Conservation (phyloP, 2,329 filamentous ascomycete genomes). For the Diaporthe australafricana region DNA sequence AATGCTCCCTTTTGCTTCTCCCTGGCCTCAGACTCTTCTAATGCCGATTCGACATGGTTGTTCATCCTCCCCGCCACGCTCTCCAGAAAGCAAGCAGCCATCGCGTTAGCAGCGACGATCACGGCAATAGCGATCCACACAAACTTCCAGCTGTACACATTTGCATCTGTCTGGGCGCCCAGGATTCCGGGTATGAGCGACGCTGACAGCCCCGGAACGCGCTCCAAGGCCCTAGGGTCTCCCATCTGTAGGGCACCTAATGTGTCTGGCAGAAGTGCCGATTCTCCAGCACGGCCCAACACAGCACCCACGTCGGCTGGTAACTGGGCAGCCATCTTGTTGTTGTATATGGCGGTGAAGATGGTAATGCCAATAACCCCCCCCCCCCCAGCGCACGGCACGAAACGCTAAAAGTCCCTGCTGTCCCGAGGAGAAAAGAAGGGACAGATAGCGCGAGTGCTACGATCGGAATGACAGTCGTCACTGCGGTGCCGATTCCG, state of each 20-base stretch:
- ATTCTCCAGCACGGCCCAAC: background rate
- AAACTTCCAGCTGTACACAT: conserved; percentile 29
- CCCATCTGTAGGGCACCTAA: conserved; percentile 3
- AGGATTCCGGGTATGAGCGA: conserved; percentile 9
- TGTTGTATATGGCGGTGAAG: conserved; percentile 33
- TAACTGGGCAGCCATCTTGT: conserved; percentile 22
- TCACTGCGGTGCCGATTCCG: conserved; percentile 31
- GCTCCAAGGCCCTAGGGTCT: conserved; percentile 11
- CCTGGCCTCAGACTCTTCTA: conserved; percentile 30
- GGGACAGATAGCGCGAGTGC: conserved; percentile 30
- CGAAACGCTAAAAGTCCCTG: conserved; percentile 27
- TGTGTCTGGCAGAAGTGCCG: conserved; percentile 10
- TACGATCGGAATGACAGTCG: conserved; percentile 30
- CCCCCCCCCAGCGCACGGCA: conserved; percentile 30
- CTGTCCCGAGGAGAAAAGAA: conserved; percentile 33
- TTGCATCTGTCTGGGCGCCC: conserved; percentile 13
- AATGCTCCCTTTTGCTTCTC: conserved; percentile 18
- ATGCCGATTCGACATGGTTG: conserved; percentile 30
- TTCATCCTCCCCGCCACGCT: conserved; percentile 30
- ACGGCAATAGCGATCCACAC: conserved; percentile 31
- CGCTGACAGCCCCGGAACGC: conserved; percentile 15
- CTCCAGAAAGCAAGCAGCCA: conserved; percentile 30
- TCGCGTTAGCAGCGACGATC: conserved; percentile 19
- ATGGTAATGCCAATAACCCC: conserved; percentile 36
- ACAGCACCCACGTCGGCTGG: conserved; percentile 1